Evolutionary conservation across 768 basidiomycete genomes (phyloP).

Genomic region (Chlorophyllum brunneum): DNA sequence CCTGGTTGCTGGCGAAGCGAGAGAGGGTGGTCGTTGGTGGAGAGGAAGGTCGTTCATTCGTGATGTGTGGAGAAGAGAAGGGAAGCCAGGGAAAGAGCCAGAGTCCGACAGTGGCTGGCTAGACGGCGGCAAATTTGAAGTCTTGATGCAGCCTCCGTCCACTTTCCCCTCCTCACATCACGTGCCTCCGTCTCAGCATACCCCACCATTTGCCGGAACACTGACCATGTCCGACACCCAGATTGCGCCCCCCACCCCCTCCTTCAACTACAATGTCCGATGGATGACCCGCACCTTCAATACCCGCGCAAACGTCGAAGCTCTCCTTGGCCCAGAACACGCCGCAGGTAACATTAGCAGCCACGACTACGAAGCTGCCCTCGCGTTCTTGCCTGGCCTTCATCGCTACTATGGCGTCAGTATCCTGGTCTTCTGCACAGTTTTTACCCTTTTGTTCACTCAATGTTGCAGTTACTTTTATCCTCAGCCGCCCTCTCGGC

Average conservation of each 20-base stretch:
- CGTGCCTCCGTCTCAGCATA: not conserved
- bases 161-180: not conserved
- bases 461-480: not conserved
- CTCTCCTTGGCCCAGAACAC: constrained; percentile 50
- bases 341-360: constrained; percentile 45
- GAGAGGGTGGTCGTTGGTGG: not conserved
- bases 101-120: not conserved
- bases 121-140: not conserved
- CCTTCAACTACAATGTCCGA: constrained; percentile 25
- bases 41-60: constrained; percentile 12
- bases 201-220: not conserved
- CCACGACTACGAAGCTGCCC: constrained; percentile 55
- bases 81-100: no score
- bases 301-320: constrained; percentile 35
- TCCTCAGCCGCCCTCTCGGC: constrained; percentile 1
- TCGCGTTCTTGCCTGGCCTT: constrained; percentile 48
- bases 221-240: constrained; percentile 4
- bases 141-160: not conserved
- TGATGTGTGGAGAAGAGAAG: not conserved
- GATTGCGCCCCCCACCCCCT: not conserved
- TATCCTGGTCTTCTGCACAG: constrained; percentile 9
- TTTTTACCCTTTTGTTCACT: not conserved
- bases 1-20: not conserved
- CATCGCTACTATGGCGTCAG: constrained; percentile 36
- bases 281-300: constrained; percentile 44